A percentile compares a stretch with the other conserved stretches of the same genome.
These are phyloP conservation scores for Xylaria sp. DNA, from an alignment of 2,329 filamentous ascomycete genomes.

Conservation along the genomic window DNA sequence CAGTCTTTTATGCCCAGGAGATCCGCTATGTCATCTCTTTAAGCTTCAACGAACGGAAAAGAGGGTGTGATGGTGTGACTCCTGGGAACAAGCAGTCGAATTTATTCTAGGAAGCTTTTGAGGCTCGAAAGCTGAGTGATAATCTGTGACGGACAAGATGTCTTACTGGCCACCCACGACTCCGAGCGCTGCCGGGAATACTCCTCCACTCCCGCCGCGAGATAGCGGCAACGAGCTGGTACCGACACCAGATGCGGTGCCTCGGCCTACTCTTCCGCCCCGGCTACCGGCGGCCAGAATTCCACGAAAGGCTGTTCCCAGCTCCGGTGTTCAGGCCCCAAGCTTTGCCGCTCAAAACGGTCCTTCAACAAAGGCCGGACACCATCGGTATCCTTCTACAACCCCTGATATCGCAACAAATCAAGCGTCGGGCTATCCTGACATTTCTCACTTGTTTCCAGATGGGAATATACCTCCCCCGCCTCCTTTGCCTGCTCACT, in stretches of 20 bases:
- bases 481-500: constrained; percentile 10
- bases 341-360: not conserved
- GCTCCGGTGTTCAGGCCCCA: not conserved
- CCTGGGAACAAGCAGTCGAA: not conserved
- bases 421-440: constrained; percentile 7
- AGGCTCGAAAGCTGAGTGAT: not conserved
- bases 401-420: not conserved
- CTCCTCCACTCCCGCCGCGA: constrained; percentile 30
- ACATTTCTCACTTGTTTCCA: constrained; percentile 26
- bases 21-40: not conserved
- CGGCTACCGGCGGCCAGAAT: not conserved
- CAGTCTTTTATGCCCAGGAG: not conserved
- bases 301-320: not conserved
- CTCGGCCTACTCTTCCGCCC: constrained; percentile 33
- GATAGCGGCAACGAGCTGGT: constrained; percentile 5
- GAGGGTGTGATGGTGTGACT: not conserved
- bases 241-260: constrained; percentile 7
- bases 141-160: constrained; percentile 6
- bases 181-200: not conserved
- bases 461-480: constrained; percentile 30
- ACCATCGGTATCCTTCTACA: not conserved
- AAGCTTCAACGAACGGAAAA: not conserved
- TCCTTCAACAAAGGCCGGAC: not conserved
- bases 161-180: constrained; percentile 13
- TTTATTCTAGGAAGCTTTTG: not conserved